These are phyloP conservation scores for Periconia digitata DNA, from an alignment of 2,329 filamentous ascomycete species.

Conservation along the genomic window DNA sequence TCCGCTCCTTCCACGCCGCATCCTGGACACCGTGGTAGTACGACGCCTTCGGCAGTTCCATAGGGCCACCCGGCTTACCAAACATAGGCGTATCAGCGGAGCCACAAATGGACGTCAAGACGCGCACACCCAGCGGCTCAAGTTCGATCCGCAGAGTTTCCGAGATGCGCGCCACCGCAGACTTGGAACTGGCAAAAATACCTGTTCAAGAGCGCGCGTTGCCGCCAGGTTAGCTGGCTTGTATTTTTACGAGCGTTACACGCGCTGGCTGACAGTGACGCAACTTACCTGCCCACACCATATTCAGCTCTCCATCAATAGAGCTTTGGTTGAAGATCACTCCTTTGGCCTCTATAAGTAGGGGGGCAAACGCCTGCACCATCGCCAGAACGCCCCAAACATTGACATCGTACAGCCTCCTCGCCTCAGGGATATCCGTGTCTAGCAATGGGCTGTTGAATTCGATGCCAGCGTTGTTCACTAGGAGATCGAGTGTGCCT, in stretches of 20 bases:
- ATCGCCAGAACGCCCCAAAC: slow-evolving; percentile 40
- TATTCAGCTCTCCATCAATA: not conserved
- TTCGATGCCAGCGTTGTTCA: slow-evolving; percentile 48
- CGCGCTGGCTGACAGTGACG: not conserved
- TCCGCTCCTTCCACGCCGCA: not conserved
- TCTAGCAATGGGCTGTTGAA: slow-evolving; percentile 37
- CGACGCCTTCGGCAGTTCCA: not conserved
- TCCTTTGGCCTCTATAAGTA: slow-evolving; percentile 10
- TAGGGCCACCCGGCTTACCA: not conserved
- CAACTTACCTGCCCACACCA: not conserved
- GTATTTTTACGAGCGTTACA: not conserved
- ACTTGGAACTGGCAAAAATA: slow-evolving; percentile 38
- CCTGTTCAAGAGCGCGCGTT: not conserved
- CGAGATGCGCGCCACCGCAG: slow-evolving; percentile 29
- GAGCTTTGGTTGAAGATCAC: not conserved
- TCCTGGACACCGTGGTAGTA: not conserved
- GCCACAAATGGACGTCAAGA: slow-evolving; percentile 15
- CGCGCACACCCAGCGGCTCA: slow-evolving; percentile 14
- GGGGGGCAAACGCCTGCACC: slow-evolving; percentile 40
- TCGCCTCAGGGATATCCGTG: slow-evolving; percentile 2
- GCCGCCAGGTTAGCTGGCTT: slow-evolving; percentile 1
- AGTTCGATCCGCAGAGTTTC: slow-evolving; percentile 18
- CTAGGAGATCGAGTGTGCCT: slow-evolving; percentile 16
- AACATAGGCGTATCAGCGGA: not conserved
- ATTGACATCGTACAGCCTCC: slow-evolving; percentile 35